Base-by-base conservation (phyloP, 345 rosid genomes). In the Physaria fendleri region DNA sequence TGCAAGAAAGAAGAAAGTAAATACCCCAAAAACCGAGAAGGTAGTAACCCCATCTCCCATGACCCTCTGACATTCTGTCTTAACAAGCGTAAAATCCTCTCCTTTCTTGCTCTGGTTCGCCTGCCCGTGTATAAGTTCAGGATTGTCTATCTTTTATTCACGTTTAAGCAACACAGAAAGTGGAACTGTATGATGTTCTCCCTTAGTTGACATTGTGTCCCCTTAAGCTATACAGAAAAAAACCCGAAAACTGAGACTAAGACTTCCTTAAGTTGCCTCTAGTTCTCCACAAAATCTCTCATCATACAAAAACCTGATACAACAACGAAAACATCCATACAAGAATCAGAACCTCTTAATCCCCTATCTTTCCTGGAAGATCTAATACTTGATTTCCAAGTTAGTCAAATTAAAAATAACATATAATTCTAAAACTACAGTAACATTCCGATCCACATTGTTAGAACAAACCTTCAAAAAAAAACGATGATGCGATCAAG, bases 61-160 rank as follows among this genome's bases (percentile, higher is more conserved):
- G 23, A 81, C 76, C 57, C 97, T 59, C 50, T 87, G 85, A 55
- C 97, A 90, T 49, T 82, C 97, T 2, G 91, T 77, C 73, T 93
- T 94, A 39, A 90, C 64, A 8, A 90, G 73, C 0, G 87, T 79
- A 20, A 77, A 87, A 45, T 94, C 99, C 60, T 94, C 99, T 20
- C 97, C 99, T 74, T 94, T 94, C 90, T 90, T 94, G 85, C 95
- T 85, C 65, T 94, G 93, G 41, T 72, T 79, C 16, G 90, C 92
- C 58, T 94, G 85, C 5, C 97, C 99, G 8, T 85, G 78, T 13
- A 74, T 23, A 55, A 94, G 79, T 50, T 85, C 97, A 15, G 96
- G 97, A 11, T 83, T 81, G 59, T 81, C 96, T 18, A 81, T 64
- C 73, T 82, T 94, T 66, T 87, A 77, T 76, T 94, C 99, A 17